Evolutionary conservation across 139 green algal species (phyloP).

Genomic region (Chlorella sp.): DNA sequence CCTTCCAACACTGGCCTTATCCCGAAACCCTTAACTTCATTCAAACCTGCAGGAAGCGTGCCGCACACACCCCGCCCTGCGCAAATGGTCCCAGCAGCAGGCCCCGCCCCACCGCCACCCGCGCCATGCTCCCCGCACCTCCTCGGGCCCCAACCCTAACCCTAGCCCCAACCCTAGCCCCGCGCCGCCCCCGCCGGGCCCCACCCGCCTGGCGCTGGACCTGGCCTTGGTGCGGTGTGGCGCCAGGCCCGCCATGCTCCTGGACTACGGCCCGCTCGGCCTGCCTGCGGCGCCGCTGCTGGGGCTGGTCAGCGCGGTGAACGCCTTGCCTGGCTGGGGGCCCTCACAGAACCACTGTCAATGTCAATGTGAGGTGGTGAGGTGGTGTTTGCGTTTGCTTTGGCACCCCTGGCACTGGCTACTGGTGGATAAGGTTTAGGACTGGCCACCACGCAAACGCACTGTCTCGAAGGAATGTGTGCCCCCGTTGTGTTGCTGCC

Average conservation of each 20-base stretch:
- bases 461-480: no score
- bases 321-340: background rate
- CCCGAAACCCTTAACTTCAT: background rate
- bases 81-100: background rate
- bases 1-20: no score
- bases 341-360: background rate
- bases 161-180: no score
- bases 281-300: background rate
- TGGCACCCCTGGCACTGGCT: no score
- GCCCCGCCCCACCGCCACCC: background rate
- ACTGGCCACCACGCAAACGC: no score
- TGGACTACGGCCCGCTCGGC: background rate
- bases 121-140: background rate
- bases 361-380: background rate
- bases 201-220: background rate
- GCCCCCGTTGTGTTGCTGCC: background rate
- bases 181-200: no score
- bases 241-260: background rate
- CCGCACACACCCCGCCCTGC: background rate
- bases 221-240: background rate
- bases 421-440: no score
- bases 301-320: background rate
- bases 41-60: background rate
- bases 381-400: background rate
- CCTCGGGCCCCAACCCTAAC: no score